Base-by-base conservation (phyloP, 75 land plant genomes). In the Ceratopteris richardii region DNA sequence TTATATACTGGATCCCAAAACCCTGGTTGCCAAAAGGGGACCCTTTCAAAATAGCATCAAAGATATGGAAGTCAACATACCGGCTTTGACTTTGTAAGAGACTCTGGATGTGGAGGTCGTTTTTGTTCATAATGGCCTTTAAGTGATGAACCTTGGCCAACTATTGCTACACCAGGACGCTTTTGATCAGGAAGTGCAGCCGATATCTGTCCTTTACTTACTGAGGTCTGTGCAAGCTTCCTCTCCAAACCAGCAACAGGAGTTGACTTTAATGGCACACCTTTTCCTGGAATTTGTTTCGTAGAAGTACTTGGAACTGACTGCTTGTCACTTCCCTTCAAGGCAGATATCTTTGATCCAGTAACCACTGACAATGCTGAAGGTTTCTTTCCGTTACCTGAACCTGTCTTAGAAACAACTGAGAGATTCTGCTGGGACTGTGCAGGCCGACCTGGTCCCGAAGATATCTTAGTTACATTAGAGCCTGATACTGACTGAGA, bases 361-460 rank as follows among this genome's bases (percentile, higher is more conserved):
- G 50, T 2, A 5, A 3, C 50, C 22, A 46, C 22, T 26, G 54
- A 25, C 4, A 28, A 52, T 26, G 54, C 22, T 5, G 14, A 14
- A 46, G 48, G 48, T 46, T n/a, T 20, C n/a, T 46, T 46, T 46
- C 48, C 48, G 4, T 17, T 46, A 2, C 4, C 4, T 14, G 17
- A 17, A 5, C n/a, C 48, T 20, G n/a, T 14, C 21, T 5, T 46
- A 46, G 48, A 46, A n/a, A n/a, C 21, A 20, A 4, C 14, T n/a
- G 48, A 4, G 21, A 2, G 48, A 46, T 5, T 9, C 9, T 33
- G 50, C 18, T 21, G 50, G 17, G 50, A 4, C 25, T 52, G 54
- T 24, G 29, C 14, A 12, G 54, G 54, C 54, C 54, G 54, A 21
- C 54, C 54, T 24, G 54, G 54, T 52, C 54, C 54, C 1, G 54